Base-by-base conservation (phyloP, 192 early-diverging fungal genomes). In the Podila clonocystis region DNA sequence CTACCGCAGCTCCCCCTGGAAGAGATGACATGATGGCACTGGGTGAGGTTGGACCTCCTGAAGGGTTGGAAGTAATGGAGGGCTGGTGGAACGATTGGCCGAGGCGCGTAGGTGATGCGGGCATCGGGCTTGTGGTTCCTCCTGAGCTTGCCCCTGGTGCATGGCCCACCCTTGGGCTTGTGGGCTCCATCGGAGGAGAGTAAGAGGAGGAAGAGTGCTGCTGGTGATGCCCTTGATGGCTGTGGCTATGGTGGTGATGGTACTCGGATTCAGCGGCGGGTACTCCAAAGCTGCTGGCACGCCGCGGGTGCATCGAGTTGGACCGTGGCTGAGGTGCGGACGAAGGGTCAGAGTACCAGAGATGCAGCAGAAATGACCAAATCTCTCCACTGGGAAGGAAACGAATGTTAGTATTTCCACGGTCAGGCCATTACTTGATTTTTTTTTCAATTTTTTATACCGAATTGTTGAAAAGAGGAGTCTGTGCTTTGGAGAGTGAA, bases 321-420 rank as follows among this genome's bases (percentile, higher is more conserved):
- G 49, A 22, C 41, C 52, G 63, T 11, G 77, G 26, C 24, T 55
- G 52, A 28, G 71, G 30, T 26, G 70, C 41, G 28, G 68, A 72
- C 15, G 48, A 29, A 28, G 77, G 77, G 26, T 80, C 77, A 15
- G 70, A 68, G 52, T 80, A 80, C 77, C 77, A 80, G 55, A 80
- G 77, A 28, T 80, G 77, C 2, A 80, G 71, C 5, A 80, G 34
- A 58, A 80, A 80, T 9, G 66, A 80, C 77, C 77, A 80, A 19
- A 80, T 80, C 58, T 80, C 77, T 5, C 77, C 77, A 29, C 77
- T 80, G 19, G 19, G 15, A 45, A 63, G 55, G 17, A 57, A 62
- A 15, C 22, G 33, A n/a, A 38, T n/a, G 41, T 45, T 45, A 19
- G 34, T n/a, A 38, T n/a, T 13, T 34, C 31, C 17, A 38, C 3